Evolutionary conservation across 495 filamentous ascomycete species (phyloP).

Genomic region (Xylaria bambusicola): DNA sequence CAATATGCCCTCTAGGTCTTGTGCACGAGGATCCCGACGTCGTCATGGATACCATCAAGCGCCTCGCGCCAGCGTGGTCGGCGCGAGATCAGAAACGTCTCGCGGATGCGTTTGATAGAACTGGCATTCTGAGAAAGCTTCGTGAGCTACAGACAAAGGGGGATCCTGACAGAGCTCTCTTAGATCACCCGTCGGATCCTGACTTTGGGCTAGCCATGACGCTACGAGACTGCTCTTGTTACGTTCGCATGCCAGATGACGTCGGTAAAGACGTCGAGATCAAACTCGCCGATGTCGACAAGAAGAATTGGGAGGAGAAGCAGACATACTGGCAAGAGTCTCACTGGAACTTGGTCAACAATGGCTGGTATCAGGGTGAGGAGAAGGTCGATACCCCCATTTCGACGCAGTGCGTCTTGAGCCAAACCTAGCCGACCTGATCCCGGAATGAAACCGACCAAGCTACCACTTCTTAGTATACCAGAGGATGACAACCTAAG

Average conservation of each 20-base stretch:
- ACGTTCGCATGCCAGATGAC: conserved; percentile 59
- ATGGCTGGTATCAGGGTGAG: conserved; percentile 71
- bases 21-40: conserved; percentile 33
- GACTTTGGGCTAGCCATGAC: conserved; percentile 72
- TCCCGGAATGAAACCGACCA: background rate
- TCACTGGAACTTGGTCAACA: conserved; percentile 63
- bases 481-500: too few species aligned
- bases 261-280: conserved; percentile 59
- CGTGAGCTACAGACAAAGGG: conserved; percentile 49
- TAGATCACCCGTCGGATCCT: conserved; percentile 30
- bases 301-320: conserved; percentile 76
- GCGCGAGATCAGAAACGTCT: conserved; percentile 23
- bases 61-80: conserved; percentile 34
- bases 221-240: conserved; percentile 83
- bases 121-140: conserved; percentile 47
- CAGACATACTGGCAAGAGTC: conserved; percentile 68
- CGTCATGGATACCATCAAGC: conserved; percentile 38
- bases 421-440: background rate
- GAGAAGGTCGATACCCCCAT: conserved; percentile 38
- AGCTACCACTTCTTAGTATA: too few species aligned
- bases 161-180: conserved; percentile 50
- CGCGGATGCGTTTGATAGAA: conserved; percentile 22
- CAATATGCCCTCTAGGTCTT: conserved; percentile 43
- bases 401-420: conserved; percentile 27
- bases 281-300: conserved; percentile 82